Percentiles rank a stretch among this genome's conserved stretches.
Evolutionary conservation across 2,329 filamentous ascomycete genomes (phyloP).

Genomic region (Cladosporium colombiae): DNA sequence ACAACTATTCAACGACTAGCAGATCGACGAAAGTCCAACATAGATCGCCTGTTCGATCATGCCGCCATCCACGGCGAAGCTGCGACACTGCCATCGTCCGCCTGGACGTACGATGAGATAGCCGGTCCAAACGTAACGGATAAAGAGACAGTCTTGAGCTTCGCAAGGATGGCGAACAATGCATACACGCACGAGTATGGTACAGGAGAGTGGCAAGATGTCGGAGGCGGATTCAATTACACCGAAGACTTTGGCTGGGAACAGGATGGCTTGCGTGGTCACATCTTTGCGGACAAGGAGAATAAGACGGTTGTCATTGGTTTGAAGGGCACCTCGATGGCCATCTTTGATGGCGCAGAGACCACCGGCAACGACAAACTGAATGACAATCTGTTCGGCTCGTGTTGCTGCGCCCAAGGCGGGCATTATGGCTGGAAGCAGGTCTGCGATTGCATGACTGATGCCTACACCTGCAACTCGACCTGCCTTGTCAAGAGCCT

Average conservation of each 20-base stretch:
- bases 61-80: constrained; percentile 69
- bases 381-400: constrained; percentile 98
- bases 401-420: constrained; percentile 91
- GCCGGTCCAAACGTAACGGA: constrained; percentile 79
- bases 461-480: constrained; percentile 84
- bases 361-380: constrained; percentile 94
- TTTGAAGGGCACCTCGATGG: constrained; percentile 65
- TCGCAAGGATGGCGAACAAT: constrained; percentile 86
- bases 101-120: constrained; percentile 82
- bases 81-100: constrained; percentile 67
- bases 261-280: constrained; percentile 79
- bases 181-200: constrained; percentile 76
- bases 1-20: constrained; percentile 76
- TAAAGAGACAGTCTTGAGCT: constrained; percentile 76
- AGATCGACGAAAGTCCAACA: constrained; percentile 72
- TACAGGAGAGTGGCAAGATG: constrained; percentile 74
- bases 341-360: constrained; percentile 88
- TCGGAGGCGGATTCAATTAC: constrained; percentile 74
- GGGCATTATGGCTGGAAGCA: constrained; percentile 86
- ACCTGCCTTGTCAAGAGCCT: constrained; percentile 78
- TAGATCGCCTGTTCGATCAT: constrained; percentile 76
- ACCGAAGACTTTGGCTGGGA: constrained; percentile 91
- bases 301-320: constrained; percentile 88
- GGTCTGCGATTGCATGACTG: constrained; percentile 86
- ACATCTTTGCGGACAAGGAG: constrained; percentile 80